Conservation (phyloP, 108 stramenopile genomes). For the Asterionellopsis glacialis region DNA sequence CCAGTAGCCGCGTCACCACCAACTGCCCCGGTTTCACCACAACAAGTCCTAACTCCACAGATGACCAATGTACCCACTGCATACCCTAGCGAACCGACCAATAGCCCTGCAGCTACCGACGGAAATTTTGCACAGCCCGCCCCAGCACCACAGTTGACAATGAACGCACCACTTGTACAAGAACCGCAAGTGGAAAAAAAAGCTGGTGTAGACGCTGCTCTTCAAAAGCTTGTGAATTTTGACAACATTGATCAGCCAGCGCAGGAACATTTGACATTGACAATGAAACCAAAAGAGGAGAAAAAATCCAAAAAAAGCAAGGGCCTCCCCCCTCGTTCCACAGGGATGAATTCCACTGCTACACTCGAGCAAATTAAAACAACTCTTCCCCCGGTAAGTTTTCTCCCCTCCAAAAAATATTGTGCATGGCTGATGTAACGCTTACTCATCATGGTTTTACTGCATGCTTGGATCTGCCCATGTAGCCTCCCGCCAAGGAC, state of each 20-base stretch:
- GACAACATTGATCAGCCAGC: slow-evolving; percentile 59
- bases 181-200: slow-evolving; percentile 24
- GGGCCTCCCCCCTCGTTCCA: slow-evolving; percentile 33
- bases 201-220: slow-evolving; percentile 35
- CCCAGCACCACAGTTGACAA: slow-evolving; percentile 13
- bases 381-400: too few relatives aligned
- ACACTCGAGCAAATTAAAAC: slow-evolving; percentile 34
- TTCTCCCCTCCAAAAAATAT: too few relatives aligned
- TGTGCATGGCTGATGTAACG: too few relatives aligned
- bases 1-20: slow-evolving; percentile 18
- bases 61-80: neutral
- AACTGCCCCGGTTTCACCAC: slow-evolving; percentile 4
- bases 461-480: neutral
- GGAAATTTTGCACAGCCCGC: neutral
- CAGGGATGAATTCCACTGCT: slow-evolving; percentile 16
- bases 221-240: slow-evolving; percentile 51
- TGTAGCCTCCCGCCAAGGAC: slow-evolving; percentile 1
- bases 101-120: too few relatives aligned
- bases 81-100: neutral
- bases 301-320: slow-evolving; percentile 38
- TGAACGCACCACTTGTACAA: slow-evolving; percentile 31
- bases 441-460: too few relatives aligned
- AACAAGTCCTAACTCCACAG: neutral
- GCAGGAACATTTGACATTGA: slow-evolving; percentile 34
- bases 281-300: slow-evolving; percentile 46